Evolutionary conservation across 2,329 filamentous ascomycete species (phyloP), one percentile per base, ranked within the genome.

Genomic region (Colletotrichum tabaci): DNA sequence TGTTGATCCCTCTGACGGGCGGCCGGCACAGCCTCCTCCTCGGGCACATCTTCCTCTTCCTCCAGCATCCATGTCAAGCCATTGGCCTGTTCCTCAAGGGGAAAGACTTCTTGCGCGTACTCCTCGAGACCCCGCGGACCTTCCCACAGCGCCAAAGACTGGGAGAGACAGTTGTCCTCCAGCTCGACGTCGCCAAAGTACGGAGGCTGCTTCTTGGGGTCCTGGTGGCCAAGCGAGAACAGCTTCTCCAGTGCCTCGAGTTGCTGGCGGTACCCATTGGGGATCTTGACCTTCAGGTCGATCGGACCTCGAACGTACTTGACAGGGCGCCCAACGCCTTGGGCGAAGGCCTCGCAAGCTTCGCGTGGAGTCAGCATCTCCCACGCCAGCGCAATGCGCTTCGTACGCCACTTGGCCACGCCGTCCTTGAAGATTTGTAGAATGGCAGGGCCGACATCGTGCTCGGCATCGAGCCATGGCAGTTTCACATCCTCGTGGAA

Each of bases 381-480:
- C 80, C 97, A 98, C 4, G 96, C 95, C 58, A 98, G 87, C 18
- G 95, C 94, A 73, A 98, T 94, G 70, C 95, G 85, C 77, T 88
- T 85, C 62, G 86, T 86, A n/a, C 92, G 91, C 95, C 96, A 98
- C 81, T 94, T 95, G 74, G 88, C 87, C 6, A 93, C 89, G 2
- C 96, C 96, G 80, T 98, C 95, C 82, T 98, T 98, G 87, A 98
- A 96, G 67, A 98, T 92, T 80, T 98, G 96, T 67, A 98, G 86
- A 57, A 98, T 90, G 2, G 96, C 94, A 1, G 96, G 95, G 4
- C 96, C 96, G 53, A 98, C 92, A 77, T 99, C 96, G 79, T 98
- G 96, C 82, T 98, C 96, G 5, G 95, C 95, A 79, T 99, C 96
- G 49, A 99, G 86, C 95, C 96, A 99, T 0, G 96, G 96, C 47